phyloP scores from a whole-genome alignment of 768 basidiomycete species.

The Holtermanniella nyarrowii region DNA sequence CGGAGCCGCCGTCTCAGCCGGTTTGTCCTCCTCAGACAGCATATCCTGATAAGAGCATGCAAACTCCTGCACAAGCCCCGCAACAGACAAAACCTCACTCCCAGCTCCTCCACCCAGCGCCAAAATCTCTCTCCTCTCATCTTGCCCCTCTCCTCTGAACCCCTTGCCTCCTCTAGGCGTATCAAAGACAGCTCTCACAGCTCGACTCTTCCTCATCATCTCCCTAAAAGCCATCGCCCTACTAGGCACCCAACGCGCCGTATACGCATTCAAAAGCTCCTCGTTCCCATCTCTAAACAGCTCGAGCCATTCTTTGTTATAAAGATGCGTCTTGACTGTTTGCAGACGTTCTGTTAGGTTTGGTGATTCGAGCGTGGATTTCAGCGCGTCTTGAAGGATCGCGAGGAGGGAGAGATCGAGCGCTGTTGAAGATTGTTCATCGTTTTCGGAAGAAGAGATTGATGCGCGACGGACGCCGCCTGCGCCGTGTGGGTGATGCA shows the following conservation, averaged over 20 bases:
- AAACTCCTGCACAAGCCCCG: constrained; percentile 12
- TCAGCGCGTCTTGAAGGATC: constrained; percentile 16
- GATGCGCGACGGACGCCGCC: constrained; percentile 3
- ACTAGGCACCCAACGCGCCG: constrained; percentile 39
- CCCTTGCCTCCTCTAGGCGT: neutral
- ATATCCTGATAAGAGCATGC: neutral
- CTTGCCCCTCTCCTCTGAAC: neutral
- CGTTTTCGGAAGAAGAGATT: neutral
- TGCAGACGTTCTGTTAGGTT: constrained; percentile 25
- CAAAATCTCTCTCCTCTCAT: constrained; percentile 12
- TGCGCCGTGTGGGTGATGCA: constrained; percentile 25
- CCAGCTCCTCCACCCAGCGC: constrained; percentile 39
- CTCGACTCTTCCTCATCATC: constrained; percentile 15
- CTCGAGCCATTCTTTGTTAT: constrained; percentile 37
- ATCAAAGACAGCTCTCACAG: constrained; percentile 1
- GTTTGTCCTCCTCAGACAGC: neutral
- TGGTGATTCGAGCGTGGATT: constrained; percentile 15
- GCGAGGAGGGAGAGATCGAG: constrained; percentile 14
- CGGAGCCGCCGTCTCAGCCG: neutral
- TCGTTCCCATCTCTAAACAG: constrained; percentile 24
- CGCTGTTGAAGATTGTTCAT: neutral
- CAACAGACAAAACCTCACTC: constrained; percentile 32
- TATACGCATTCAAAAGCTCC: constrained; percentile 30
- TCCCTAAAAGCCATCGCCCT: constrained; percentile 36
- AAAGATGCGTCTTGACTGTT: constrained; percentile 31